Base-by-base conservation (phyloP, 129 eudicot species). In the Cynara cardunculus region DNA sequence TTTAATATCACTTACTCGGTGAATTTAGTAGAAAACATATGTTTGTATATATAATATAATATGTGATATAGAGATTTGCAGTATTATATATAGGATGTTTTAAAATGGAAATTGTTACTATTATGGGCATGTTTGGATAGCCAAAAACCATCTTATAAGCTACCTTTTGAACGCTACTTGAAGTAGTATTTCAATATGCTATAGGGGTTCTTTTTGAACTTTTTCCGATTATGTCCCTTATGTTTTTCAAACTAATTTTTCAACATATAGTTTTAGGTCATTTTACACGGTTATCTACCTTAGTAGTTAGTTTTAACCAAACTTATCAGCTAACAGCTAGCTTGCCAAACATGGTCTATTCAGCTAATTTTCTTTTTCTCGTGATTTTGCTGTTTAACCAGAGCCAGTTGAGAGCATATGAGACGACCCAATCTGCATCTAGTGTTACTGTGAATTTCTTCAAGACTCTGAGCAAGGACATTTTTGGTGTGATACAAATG, bases 341-440 rank as follows among this genome's bases (percentile, higher is more conserved):
- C n/a, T 56, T 56, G 24, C 24, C 10, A 56, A 56, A 56, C 24
- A 56, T 56, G 4, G 22, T 24, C 62, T 19, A 72, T 19, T 35
- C 5, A 4, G 77, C 37, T 34, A 7, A 71, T 56, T 13, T 22
- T 37, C 30, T 30, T 16, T 19, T 46, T 19, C 34, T 6, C 31
- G 8, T 5, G 4, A 2, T 56, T 32, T 46, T 35, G 31, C 14
- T 67, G 14, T 0, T 68, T 56, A 18, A 68, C 21, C 86, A 90
- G 94, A 81, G 75, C 68, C 89, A 82, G 71, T 73, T 82, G 75
- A 86, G 91, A 84, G 80, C 90, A 59, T 87, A 82, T 74, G 73
- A 80, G 80, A 84, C 88, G 28, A 86, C 90, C 65, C 91, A 83
- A 80, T 78, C 87, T 46, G 84, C 87, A 71, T 86, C 87, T 14